phyloP scores from a whole-genome alignment of 148 eudicot genomes.

The Heliosperma pusillum region DNA sequence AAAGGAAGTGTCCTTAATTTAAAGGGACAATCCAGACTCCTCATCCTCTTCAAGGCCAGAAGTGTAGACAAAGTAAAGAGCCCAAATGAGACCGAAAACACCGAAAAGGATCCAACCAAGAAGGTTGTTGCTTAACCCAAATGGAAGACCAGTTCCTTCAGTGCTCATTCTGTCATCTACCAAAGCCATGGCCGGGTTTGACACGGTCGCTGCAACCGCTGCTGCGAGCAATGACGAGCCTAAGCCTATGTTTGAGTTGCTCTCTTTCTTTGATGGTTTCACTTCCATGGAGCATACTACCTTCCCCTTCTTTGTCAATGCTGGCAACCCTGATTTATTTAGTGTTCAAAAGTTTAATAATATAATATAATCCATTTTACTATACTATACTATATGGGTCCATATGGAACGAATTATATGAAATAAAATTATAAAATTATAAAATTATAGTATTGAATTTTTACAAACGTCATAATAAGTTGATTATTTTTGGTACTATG shows the following conservation, averaged over 20 bases:
- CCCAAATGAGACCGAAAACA: slow-evolving; percentile 78
- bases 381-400: too few relatives aligned
- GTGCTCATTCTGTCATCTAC: slow-evolving; percentile 99
- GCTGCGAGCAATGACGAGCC: slow-evolving; percentile 38
- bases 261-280: slow-evolving; percentile 38
- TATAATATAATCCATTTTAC: too few relatives aligned
- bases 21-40: slow-evolving; percentile 94
- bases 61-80: slow-evolving; percentile 62
- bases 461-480: too few relatives aligned
- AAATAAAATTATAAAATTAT: too few relatives aligned
- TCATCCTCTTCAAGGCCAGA: slow-evolving; percentile 88
- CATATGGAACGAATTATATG: too few relatives aligned
- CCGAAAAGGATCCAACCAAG: slow-evolving; percentile 88
- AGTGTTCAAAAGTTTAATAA: too few relatives aligned
- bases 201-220: slow-evolving; percentile 34
- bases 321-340: slow-evolving; percentile 57
- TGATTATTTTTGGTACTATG: too few relatives aligned
- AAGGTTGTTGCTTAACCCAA: slow-evolving; percentile 91
- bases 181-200: slow-evolving; percentile 82
- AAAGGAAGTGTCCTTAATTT: slow-evolving; percentile 4
- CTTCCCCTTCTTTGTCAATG: slow-evolving; percentile 57
- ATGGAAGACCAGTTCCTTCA: slow-evolving; percentile 94
- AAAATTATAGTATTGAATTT: too few relatives aligned
- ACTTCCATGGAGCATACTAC: slow-evolving; percentile 66
- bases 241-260: slow-evolving; percentile 26